These are phyloP conservation scores for Dinochytrium kinnereticum DNA, from an alignment of 371 early-diverging fungal genomes.

Conservation along the genomic window DNA sequence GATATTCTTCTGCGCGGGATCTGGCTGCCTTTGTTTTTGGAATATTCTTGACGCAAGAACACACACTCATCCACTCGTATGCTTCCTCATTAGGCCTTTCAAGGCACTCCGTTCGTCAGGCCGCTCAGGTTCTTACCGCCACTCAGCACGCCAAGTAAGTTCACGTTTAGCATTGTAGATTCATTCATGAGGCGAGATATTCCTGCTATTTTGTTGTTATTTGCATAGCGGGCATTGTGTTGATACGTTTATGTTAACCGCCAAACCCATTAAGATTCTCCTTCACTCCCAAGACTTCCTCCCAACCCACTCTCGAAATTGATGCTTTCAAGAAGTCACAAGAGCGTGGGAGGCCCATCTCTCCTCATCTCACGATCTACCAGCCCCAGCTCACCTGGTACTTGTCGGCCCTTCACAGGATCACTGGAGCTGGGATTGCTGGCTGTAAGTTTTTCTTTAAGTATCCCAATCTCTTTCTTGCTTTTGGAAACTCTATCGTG, in stretches of 20 bases:
- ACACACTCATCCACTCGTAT: too few relatives aligned
- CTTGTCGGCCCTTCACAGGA: constrained; percentile 77
- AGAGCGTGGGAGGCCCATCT: constrained; percentile 70
- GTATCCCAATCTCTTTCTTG: neutral
- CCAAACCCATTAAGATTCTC: neutral
- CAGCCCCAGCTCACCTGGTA: constrained; percentile 87
- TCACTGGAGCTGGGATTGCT: constrained; percentile 80
- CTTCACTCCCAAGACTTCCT: constrained; percentile 24
- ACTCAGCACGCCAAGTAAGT: constrained; percentile 12
- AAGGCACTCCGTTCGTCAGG: neutral
- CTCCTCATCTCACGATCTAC: constrained; percentile 87
- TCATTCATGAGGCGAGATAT: too few relatives aligned
- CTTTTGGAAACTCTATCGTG: too few relatives aligned
- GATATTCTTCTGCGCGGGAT: too few relatives aligned
- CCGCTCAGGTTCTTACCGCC: neutral
- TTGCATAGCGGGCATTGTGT: too few relatives aligned
- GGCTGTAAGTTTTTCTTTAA: constrained; percentile 59
- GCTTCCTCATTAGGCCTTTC: neutral
- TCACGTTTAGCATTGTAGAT: too few relatives aligned
- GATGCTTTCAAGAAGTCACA: constrained; percentile 48
- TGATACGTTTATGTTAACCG: too few relatives aligned
- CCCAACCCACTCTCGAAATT: constrained; percentile 52
- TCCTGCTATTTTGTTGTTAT: too few relatives aligned
- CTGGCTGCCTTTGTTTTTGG: too few relatives aligned
- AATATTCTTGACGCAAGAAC: too few relatives aligned